phyloP scores from a whole-genome alignment of 257 asterid genomes.

The Capsicum rhomboideum region DNA sequence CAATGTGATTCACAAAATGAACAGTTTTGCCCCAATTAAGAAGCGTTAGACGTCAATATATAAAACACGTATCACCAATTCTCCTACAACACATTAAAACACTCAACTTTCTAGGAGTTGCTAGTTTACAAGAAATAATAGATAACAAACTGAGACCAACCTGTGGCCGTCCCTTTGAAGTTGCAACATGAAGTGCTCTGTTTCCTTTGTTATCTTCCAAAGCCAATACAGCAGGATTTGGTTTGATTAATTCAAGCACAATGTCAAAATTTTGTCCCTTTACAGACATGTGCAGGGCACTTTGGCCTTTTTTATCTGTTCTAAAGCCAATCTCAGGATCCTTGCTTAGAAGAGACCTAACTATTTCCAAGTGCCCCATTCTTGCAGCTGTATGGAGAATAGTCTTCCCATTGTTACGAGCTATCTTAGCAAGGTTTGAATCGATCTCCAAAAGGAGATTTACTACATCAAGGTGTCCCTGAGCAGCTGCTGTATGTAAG shows the following conservation, averaged over 20 bases:
- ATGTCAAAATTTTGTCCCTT: slow-evolving; percentile 81
- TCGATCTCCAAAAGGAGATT: slow-evolving; percentile 73
- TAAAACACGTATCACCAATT: background rate
- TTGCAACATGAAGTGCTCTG: slow-evolving; percentile 82
- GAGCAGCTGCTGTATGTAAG: slow-evolving; percentile 95
- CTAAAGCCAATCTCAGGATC: slow-evolving; percentile 71
- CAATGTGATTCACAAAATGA: background rate
- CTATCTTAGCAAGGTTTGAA: slow-evolving; percentile 76
- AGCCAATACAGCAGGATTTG: slow-evolving; percentile 59
- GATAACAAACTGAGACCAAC: slow-evolving; percentile 21
- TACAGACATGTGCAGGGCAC: slow-evolving; percentile 92
- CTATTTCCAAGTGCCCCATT: slow-evolving; percentile 92
- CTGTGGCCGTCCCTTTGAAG: slow-evolving; percentile 79
- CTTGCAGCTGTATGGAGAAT: slow-evolving; percentile 94
- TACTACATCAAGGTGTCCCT: slow-evolving; percentile 67
- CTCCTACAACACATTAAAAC: background rate
- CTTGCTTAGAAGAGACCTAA: slow-evolving; percentile 57
- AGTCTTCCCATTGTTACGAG: slow-evolving; percentile 86
- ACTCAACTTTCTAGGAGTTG: background rate
- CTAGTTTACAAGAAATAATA: background rate
- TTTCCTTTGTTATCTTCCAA: slow-evolving; percentile 85
- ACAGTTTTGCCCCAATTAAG: background rate
- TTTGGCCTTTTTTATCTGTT: slow-evolving; percentile 83
- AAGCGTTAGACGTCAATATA: background rate
- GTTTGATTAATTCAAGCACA: slow-evolving; percentile 74